Base-by-base conservation (phyloP, 345 rosid species). In the Aegle marmelos region DNA sequence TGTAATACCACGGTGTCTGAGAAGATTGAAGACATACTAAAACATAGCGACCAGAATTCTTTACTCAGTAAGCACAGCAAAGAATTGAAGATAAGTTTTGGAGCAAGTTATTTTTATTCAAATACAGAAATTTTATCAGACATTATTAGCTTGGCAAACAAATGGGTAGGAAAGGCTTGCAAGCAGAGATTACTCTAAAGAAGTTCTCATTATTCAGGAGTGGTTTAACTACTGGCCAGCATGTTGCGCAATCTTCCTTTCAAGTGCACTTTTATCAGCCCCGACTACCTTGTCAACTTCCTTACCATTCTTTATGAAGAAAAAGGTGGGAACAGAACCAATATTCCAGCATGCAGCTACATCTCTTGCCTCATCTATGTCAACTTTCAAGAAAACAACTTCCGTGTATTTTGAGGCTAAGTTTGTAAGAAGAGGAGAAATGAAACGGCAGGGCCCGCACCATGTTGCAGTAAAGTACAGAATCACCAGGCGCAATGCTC, bases 401-500 rank as follows among this genome's bases (percentile, higher is more conserved):
- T 88, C 89, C 0, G 89, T 87, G 79, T 93, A 79, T 78, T 90
- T 87, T n/a, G 83, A 81, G n/a, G 97, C 98, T 85, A 90, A 83
- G 81, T 68, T 91, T 56, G 93, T 83, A 77, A 86, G 93, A 60
- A 88, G 81, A n/a, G 98, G 97, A 74, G 97, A 89, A 84, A 94
- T 90, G 87, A 89, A 84, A 16, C 93, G 97, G 81, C 97, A 94
- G 5, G 97, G 98, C 37, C 97, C 98, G 61, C 98, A 95, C 98
- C 98, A 95, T 45, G 93, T 82, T 48, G 98, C 98, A 4, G 98
- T 95, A 81, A 95, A 95, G 86, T 95, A 95, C 58, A 95, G 68
- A 78, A 95, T 85, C 50, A 88, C 85, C 76, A 95, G 90, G 21
- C 97, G 93, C 2, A 91, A 94, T 64, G 92, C 82, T 83, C 78